Evolutionary conservation across 768 basidiomycete species (phyloP).

Genomic region (Peribolospora kevripleyi): DNA sequence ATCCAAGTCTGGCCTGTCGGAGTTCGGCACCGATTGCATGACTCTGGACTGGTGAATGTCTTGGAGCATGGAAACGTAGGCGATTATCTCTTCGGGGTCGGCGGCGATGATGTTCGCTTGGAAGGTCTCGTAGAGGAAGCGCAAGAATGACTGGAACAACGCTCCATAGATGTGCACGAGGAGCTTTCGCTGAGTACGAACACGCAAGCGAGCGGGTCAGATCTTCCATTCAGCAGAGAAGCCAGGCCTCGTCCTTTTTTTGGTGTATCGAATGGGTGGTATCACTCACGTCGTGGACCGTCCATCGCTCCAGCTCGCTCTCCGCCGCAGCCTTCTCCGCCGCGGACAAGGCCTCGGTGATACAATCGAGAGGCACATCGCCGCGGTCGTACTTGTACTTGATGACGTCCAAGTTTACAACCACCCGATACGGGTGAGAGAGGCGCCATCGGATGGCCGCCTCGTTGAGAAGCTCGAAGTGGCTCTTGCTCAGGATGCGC

Average conservation of each 20-base stretch:
- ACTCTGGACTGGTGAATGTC: no score
- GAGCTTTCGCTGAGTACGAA: slow-evolving; percentile 5
- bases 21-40: no score
- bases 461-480: slow-evolving; percentile 63
- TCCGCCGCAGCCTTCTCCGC: slow-evolving; percentile 46
- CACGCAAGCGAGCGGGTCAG: neutral
- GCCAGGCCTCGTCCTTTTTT: neutral
- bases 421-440: slow-evolving; percentile 45
- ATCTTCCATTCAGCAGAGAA: neutral
- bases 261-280: neutral
- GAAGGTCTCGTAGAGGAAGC: slow-evolving; percentile 58
- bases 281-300: slow-evolving; percentile 48
- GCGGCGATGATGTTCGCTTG: slow-evolving; percentile 22
- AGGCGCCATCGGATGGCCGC: slow-evolving; percentile 80
- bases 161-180: slow-evolving; percentile 25
- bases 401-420: slow-evolving; percentile 64
- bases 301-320: slow-evolving; percentile 49
- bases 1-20: slow-evolving; percentile 2
- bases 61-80: no score
- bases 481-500: slow-evolving; percentile 55
- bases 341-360: slow-evolving; percentile 62
- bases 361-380: slow-evolving; percentile 70
- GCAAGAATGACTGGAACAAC: slow-evolving; percentile 68
- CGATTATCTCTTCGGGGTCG: neutral
- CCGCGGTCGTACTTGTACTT: slow-evolving; percentile 66